Conservation (phyloP, 2,329 filamentous ascomycete species). For the Sporothrix inflata region DNA sequence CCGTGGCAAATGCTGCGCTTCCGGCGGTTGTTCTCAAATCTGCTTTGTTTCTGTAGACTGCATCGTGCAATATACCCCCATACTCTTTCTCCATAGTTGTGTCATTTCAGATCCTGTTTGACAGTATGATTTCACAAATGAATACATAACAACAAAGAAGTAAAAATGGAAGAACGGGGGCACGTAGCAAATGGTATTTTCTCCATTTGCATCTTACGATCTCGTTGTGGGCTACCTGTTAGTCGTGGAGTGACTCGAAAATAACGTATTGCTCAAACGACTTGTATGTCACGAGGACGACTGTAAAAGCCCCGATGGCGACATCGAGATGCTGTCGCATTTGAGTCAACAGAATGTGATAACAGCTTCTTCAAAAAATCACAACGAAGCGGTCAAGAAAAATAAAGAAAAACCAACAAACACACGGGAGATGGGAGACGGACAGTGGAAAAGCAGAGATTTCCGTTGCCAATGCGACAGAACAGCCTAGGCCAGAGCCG, state of each 20-base stretch:
- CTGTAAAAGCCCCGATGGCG: not conserved
- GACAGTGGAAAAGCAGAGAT: not conserved
- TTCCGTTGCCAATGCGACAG: not conserved
- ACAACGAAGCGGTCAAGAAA: not conserved
- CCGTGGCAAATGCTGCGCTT: constrained; percentile 17
- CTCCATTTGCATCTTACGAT: constrained; percentile 18
- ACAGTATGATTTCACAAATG: not conserved
- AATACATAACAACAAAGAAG: not conserved
- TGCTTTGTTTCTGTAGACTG: not conserved
- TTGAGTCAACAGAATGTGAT: not conserved
- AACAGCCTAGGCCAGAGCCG: not conserved
- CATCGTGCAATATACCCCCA: not conserved
- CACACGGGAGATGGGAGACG: not conserved
- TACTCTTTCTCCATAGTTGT: not conserved
- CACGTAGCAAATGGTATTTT: not conserved
- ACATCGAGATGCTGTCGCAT: not conserved
- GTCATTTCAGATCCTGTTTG: not conserved
- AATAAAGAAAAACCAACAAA: not conserved
- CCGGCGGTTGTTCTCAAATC: constrained; percentile 19
- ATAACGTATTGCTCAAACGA: not conserved
- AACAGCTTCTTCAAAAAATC: not conserved
- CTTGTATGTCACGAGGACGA: constrained; percentile 1
- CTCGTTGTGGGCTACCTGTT: not conserved
- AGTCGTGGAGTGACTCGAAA: not conserved
- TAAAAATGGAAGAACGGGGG: not conserved